A percentile compares a stretch with the other conserved stretches of the same genome.
Conservation (phyloP, 73 alveolate genomes). For the Paramecium biaurelia region DNA sequence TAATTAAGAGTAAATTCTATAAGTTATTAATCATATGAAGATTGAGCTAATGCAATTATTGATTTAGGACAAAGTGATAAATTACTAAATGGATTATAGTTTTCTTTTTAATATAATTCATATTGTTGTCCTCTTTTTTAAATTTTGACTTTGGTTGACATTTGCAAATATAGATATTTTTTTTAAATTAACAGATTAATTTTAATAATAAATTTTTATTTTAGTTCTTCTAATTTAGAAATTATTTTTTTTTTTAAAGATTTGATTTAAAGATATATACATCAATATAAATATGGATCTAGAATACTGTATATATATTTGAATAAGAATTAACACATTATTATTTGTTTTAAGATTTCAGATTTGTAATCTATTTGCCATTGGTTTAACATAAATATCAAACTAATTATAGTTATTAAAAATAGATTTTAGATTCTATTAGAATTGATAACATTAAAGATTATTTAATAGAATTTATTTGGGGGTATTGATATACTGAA, state of each 20-base stretch:
- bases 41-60: constrained; percentile 30
- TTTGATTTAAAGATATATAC: background rate
- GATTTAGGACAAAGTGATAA: constrained; percentile 35
- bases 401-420: too few relatives aligned
- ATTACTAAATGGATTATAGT: constrained; percentile 32
- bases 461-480: too few relatives aligned
- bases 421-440: too few relatives aligned
- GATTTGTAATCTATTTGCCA: background rate
- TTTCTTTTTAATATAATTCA: background rate
- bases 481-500: too few relatives aligned
- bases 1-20: background rate
- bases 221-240: background rate
- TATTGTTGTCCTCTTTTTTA: background rate
- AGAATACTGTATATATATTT: background rate
- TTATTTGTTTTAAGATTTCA: background rate
- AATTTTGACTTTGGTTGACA: background rate
- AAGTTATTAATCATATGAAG: background rate
- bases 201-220: constrained; percentile 3
- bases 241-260: background rate
- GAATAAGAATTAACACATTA: background rate
- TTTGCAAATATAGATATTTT: background rate
- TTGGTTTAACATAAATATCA: background rate
- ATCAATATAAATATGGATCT: background rate
- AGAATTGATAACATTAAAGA: too few relatives aligned
- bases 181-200: background rate